A percentile compares a stretch with the other conserved stretches of the same genome.
Conservation (phyloP, 2,329 filamentous ascomycete genomes). For the Clonostachys solani region DNA sequence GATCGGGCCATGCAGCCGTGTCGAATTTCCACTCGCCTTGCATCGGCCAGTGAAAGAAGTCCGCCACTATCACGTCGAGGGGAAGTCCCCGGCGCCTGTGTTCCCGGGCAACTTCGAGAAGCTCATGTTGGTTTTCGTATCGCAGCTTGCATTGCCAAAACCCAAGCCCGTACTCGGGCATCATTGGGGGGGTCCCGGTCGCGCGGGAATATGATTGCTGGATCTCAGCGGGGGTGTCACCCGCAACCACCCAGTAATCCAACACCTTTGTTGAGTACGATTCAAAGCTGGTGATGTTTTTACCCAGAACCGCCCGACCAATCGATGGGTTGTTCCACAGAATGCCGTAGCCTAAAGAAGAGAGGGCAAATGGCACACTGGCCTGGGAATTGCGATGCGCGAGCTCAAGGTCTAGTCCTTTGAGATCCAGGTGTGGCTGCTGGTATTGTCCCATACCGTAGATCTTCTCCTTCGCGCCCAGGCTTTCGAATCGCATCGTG, state of each 20-base stretch:
- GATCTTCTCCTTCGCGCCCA: slow-evolving; percentile 50
- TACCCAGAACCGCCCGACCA: slow-evolving; percentile 55
- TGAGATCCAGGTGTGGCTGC: slow-evolving; percentile 57
- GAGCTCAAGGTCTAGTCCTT: slow-evolving; percentile 57
- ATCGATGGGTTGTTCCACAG: slow-evolving; percentile 64
- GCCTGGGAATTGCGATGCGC: slow-evolving; percentile 65
- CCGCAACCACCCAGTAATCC: slow-evolving; percentile 62
- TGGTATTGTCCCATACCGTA: slow-evolving; percentile 69
- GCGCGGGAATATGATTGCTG: slow-evolving; percentile 48
- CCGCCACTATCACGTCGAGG: slow-evolving; percentile 60
- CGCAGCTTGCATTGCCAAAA: slow-evolving; percentile 67
- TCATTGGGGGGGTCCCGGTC: slow-evolving; percentile 58
- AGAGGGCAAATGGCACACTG: slow-evolving; percentile 58
- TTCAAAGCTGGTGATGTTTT: slow-evolving; percentile 58
- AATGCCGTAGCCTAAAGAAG: slow-evolving; percentile 56
- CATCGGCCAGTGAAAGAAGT: slow-evolving; percentile 64
- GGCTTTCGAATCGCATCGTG: slow-evolving; percentile 53
- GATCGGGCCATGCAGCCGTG: slow-evolving; percentile 58
- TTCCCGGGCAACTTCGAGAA: slow-evolving; percentile 55
- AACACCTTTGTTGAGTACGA: slow-evolving; percentile 51
- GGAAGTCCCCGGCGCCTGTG: slow-evolving; percentile 51
- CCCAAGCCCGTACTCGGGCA: slow-evolving; percentile 64
- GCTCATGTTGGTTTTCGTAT: slow-evolving; percentile 61
- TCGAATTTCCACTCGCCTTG: slow-evolving; percentile 69
- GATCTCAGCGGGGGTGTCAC: slow-evolving; percentile 49